A percentile compares a stretch with the other conserved stretches of the same genome.
These are phyloP conservation scores for Fusarium burgessii DNA, from an alignment of 2,329 filamentous ascomycete species.

Conservation along the genomic window DNA sequence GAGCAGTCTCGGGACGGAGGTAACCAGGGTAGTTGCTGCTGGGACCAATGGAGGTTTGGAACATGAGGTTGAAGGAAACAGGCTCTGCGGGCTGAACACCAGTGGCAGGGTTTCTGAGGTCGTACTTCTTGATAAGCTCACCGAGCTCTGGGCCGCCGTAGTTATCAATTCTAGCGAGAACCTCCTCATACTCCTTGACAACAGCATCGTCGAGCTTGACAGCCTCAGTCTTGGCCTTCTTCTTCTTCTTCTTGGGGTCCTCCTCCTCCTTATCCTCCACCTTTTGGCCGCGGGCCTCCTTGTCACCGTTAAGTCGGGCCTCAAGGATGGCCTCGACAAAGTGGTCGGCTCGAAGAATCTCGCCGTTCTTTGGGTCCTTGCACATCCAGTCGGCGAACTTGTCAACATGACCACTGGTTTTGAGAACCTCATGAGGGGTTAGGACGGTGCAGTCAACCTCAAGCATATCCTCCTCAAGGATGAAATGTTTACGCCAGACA, in stretches of 20 bases:
- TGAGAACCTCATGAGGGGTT: constrained; percentile 92
- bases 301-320: constrained; percentile 86
- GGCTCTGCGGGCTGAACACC: constrained; percentile 82
- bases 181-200: constrained; percentile 90
- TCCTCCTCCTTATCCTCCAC: constrained; percentile 81
- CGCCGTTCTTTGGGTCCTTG: constrained; percentile 97
- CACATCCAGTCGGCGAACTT: constrained; percentile 99
- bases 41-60: constrained; percentile 93
- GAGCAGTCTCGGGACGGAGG: constrained; percentile 92
- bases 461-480: constrained; percentile 93
- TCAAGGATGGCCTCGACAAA: constrained; percentile 95
- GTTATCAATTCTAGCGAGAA: constrained; percentile 94
- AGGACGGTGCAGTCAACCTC: constrained; percentile 95
- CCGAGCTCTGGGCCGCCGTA: constrained; percentile 89
- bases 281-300: constrained; percentile 88
- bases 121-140: constrained; percentile 87
- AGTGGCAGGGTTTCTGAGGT: constrained; percentile 89
- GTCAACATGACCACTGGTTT: constrained; percentile 96
- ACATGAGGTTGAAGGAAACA: constrained; percentile 98
- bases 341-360: constrained; percentile 96
- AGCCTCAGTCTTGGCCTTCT: constrained; percentile 85
- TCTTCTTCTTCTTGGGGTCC: constrained; percentile 81
- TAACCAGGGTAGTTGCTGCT: constrained; percentile 89
- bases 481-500: constrained; percentile 92
- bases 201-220: constrained; percentile 89